Conservation (phyloP, 1,139 yeast genomes). For the Sporopachydermia cereana region DNA sequence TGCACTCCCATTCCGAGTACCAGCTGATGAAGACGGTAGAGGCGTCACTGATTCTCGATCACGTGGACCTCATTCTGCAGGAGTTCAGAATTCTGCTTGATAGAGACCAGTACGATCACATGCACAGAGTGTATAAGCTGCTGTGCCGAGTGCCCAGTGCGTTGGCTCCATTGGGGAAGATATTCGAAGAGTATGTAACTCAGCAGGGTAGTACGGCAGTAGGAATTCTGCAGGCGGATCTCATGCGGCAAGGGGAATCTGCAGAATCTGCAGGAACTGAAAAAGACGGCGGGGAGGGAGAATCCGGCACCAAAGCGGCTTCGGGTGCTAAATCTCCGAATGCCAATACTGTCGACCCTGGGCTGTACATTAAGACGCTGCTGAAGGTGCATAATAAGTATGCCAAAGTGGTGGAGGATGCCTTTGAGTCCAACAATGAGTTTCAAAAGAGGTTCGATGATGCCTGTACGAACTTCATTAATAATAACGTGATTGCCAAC, state of each 20-base stretch:
- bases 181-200: constrained; percentile 64
- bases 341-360: constrained; percentile 47
- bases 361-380: constrained; percentile 66
- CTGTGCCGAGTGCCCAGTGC: constrained; percentile 67
- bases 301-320: constrained; percentile 8
- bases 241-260: constrained; percentile 15
- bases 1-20: constrained; percentile 80
- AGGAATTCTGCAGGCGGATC: constrained; percentile 47
- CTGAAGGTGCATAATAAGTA: constrained; percentile 59
- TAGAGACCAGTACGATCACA: constrained; percentile 65
- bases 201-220: constrained; percentile 62
- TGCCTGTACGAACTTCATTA: constrained; percentile 80
- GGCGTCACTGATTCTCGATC: constrained; percentile 64
- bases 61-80: constrained; percentile 63
- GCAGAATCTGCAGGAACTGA: constrained; percentile 14
- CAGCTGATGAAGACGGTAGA: constrained; percentile 68
- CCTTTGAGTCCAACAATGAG: constrained; percentile 66
- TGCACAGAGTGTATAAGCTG: constrained; percentile 66
- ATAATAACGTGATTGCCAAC: constrained; percentile 75
- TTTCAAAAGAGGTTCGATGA: constrained; percentile 83
- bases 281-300: neutral
- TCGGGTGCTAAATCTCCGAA: constrained; percentile 8
- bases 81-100: constrained; percentile 67
- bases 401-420: constrained; percentile 51
- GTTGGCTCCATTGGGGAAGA: constrained; percentile 63